Conservation (phyloP, 139 green algal genomes). For the Volvox africanus region DNA sequence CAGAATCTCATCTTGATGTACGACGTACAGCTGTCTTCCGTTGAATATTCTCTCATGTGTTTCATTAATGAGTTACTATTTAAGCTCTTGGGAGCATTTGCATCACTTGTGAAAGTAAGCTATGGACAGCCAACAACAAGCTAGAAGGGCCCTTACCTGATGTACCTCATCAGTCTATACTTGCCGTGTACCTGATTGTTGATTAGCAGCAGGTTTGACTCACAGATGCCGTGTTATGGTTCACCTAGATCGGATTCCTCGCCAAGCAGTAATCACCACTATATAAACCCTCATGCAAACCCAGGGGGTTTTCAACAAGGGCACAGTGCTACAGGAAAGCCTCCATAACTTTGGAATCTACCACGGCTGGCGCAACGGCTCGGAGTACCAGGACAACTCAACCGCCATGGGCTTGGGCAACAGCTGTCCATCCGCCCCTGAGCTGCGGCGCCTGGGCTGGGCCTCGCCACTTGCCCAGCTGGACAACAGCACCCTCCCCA, state of each 20-base stretch:
- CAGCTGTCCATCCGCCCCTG: constrained; percentile 20
- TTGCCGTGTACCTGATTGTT: not conserved
- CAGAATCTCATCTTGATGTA: no score
- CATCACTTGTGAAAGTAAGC: no score
- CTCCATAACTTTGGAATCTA: constrained; percentile 32
- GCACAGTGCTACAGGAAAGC: constrained; percentile 19
- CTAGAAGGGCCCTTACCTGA: no score
- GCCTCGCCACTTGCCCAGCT: not conserved
- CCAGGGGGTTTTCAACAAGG: constrained; percentile 25
- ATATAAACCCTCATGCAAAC: not conserved
- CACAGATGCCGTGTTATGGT: no score
- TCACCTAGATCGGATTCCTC: no score
- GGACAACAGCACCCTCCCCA: not conserved
- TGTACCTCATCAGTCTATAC: not conserved
- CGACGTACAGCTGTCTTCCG: no score
- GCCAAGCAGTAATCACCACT: no score
- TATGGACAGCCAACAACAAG: no score
- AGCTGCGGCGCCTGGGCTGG: constrained; percentile 41
- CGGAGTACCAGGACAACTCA: constrained; percentile 16
- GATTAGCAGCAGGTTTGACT: no score
- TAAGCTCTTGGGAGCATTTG: no score
- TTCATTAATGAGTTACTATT: no score
- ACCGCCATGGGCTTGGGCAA: constrained; percentile 23
- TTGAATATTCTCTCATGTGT: no score
- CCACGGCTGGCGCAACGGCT: constrained; percentile 18